Conservation (phyloP, 2,329 filamentous ascomycete species). For the Xylariales sp. region DNA sequence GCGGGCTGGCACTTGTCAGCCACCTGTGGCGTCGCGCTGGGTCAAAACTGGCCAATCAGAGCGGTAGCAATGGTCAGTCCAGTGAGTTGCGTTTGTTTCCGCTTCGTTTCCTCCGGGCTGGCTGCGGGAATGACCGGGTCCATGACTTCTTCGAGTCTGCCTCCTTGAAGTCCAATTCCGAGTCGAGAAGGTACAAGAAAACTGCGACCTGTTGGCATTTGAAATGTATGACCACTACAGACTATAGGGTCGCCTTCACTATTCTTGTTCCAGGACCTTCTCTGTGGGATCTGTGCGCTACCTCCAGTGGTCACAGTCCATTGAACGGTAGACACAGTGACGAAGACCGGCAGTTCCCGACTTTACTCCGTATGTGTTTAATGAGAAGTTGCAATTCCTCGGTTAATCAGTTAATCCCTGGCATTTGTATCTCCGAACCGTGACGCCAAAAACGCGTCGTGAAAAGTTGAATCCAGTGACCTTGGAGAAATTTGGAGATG, state of each 20-base stretch:
- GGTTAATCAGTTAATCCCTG: too few relatives aligned
- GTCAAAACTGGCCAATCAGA: conserved; percentile 7
- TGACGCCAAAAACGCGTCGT: not conserved
- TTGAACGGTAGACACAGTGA: not conserved
- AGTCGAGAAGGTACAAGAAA: not conserved
- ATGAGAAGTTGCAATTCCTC: too few relatives aligned
- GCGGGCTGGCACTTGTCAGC: too few relatives aligned
- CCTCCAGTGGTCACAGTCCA: not conserved
- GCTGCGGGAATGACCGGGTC: not conserved
- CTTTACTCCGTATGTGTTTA: not conserved
- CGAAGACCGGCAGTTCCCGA: not conserved
- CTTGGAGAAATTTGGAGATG: conserved; percentile 9
- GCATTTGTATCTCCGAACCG: not conserved
- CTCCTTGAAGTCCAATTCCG: not conserved
- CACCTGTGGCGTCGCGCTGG: too few relatives aligned
- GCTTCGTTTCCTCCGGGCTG: conserved; percentile 3
- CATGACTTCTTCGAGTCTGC: not conserved
- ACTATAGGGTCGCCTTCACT: too few relatives aligned
- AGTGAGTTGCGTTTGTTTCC: too few relatives aligned
- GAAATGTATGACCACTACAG: too few relatives aligned
- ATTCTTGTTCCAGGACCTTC: too few relatives aligned
- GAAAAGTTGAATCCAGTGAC: not conserved
- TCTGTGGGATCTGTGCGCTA: too few relatives aligned
- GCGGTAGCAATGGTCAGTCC: conserved; percentile 5
- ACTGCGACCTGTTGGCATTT: too few relatives aligned